A percentile compares a stretch with the other conserved stretches of the same genome.
These are phyloP conservation scores for Saccharomycopsis babjevae DNA, from an alignment of 805 yeast genomes.

Conservation along the genomic window DNA sequence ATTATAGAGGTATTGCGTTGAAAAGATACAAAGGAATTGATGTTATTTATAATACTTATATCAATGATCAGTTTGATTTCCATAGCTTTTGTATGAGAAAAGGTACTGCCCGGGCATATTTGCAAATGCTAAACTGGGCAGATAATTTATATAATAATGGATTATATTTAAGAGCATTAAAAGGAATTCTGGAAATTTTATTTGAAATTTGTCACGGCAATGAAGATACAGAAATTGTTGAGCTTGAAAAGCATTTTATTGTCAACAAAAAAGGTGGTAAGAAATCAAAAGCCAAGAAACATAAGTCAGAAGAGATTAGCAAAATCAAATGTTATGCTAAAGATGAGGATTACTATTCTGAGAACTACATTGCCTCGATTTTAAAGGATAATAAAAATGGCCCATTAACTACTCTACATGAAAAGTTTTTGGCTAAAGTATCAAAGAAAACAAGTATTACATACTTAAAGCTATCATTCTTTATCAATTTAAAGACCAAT, in stretches of 20 bases:
- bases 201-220: slow-evolving; percentile 27
- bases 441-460: slow-evolving; percentile 8
- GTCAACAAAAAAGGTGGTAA: slow-evolving; percentile 7
- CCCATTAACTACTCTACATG: slow-evolving; percentile 5
- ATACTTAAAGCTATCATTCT: slow-evolving; percentile 10
- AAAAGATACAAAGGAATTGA: slow-evolving; percentile 66
- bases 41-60: slow-evolving; percentile 59
- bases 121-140: slow-evolving; percentile 74
- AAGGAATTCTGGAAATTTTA: slow-evolving; percentile 52
- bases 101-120: slow-evolving; percentile 81
- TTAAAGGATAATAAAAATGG: not conserved
- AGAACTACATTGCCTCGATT: slow-evolving; percentile 1
- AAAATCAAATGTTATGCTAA: slow-evolving; percentile 9
- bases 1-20: slow-evolving; percentile 59
- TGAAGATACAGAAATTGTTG: slow-evolving; percentile 8
- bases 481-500: slow-evolving; percentile 1
- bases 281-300: slow-evolving; percentile 11
- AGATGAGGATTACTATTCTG: slow-evolving; percentile 15
- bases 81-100: slow-evolving; percentile 85
- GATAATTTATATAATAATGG: slow-evolving; percentile 63
- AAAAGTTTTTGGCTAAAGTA: slow-evolving; percentile 1
- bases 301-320: slow-evolving; percentile 5
- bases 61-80: slow-evolving; percentile 86
- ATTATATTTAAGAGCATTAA: slow-evolving; percentile 57
- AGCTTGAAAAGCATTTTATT: slow-evolving; percentile 1